Base-by-base conservation (phyloP, 352 stramenopile genomes). In the Ophiocytium majus region DNA sequence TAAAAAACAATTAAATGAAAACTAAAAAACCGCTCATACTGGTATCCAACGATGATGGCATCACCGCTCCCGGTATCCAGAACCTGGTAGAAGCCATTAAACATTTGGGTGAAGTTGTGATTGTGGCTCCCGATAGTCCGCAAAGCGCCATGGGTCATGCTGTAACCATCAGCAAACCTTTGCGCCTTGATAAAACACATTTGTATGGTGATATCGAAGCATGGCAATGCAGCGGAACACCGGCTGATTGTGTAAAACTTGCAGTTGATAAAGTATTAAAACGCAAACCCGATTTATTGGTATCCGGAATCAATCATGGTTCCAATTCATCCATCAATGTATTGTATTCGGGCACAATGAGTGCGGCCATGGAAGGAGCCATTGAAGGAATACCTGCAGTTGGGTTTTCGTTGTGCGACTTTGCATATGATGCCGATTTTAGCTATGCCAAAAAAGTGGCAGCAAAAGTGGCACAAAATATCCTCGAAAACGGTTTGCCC, bases 1-100 rank as follows among this genome's bases (percentile, higher is more conserved):
- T 71, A 71, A 71, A 71, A 71, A 71, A 71, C 57, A 71, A 71
- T 71, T 71, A 71, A 71, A 71, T 71, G 57, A 71, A 71, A 71
- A 71, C 57, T 71, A 71, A 71, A 71, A 71, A 71, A 71, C 57
- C 57, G 57, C 57, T 71, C 57, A 71, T 71, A 71, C 57, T 71
- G 57, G 57, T 71, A 71, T 71, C 57, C 57, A 71, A 71, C 57
- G 57, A 71, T 71, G 57, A 71, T 71, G 57, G 57, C 57, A 71
- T 71, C 57, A 71, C 57, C 57, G 57, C 57, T 71, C 57, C 57
- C 57, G 57, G 57, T 71, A 71, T 71, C 57, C 57, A 71, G 57
- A 71, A 71, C 57, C 57, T 71, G 57, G 57, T 71, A 71, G 57
- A 71, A 71, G 57, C 57, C 57, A 71, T 71, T 71, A 71, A 71